Conservation (phyloP, 2,329 filamentous ascomycete genomes). For the Colletotrichum zoysiae region DNA sequence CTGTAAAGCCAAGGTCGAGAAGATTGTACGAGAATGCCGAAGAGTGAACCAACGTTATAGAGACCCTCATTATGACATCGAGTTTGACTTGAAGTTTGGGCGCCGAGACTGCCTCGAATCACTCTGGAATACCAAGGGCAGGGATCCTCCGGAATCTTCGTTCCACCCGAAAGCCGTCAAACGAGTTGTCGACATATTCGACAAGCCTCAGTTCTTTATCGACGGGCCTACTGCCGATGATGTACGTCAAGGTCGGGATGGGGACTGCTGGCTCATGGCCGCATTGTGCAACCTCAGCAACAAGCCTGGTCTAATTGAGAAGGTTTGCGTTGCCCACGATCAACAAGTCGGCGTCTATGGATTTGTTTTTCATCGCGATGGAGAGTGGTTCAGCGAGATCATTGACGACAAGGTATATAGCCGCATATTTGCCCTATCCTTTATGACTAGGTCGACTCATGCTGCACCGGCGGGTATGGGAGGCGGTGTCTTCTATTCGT, state of each 20-base stretch:
- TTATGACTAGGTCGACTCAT: neutral
- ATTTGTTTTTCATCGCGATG: conserved; percentile 86
- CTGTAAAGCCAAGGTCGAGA: conserved; percentile 74
- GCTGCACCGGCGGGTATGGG: neutral
- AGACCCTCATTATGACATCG: conserved; percentile 89
- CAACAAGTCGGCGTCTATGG: conserved; percentile 84
- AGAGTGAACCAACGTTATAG: conserved; percentile 88
- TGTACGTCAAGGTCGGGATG: conserved; percentile 81
- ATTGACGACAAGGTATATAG: conserved; percentile 64
- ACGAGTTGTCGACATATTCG: conserved; percentile 80
- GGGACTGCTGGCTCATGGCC: conserved; percentile 90
- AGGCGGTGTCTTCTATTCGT: neutral
- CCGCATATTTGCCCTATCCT: neutral
- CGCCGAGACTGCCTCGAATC: conserved; percentile 63
- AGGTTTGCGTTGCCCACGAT: conserved; percentile 79
- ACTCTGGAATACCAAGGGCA: conserved; percentile 52
- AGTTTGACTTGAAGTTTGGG: conserved; percentile 77
- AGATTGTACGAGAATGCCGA: conserved; percentile 75
- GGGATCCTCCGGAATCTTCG: conserved; percentile 36
- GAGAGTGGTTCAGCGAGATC: conserved; percentile 75
- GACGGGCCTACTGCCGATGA: conserved; percentile 83
- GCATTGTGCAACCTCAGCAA: conserved; percentile 83
- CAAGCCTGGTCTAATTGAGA: conserved; percentile 78
- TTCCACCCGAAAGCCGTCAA: conserved; percentile 70
- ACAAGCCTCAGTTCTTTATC: conserved; percentile 80